phyloP scores from a whole-genome alignment of 352 stramenopile species.

The Phytopythium oedochilum region DNA sequence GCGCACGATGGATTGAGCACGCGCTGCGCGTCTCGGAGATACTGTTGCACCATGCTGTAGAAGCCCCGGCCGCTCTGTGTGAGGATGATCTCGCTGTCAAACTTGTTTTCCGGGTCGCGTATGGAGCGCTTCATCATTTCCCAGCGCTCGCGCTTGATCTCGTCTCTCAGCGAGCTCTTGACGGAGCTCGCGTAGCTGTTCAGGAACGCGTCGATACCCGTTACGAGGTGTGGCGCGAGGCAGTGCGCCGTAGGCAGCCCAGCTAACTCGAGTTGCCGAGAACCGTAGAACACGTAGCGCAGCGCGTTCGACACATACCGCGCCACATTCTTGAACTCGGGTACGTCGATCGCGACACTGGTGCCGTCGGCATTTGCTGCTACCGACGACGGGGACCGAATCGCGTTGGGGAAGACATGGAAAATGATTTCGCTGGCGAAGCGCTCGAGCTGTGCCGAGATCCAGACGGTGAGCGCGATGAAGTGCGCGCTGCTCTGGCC shows the following conservation, averaged over 20 bases:
- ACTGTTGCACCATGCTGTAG: constrained; percentile 81
- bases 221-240: constrained; percentile 58
- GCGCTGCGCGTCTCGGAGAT: constrained; percentile 66
- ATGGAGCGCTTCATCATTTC: constrained; percentile 70
- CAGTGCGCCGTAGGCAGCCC: constrained; percentile 72
- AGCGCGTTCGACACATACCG: constrained; percentile 74
- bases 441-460: constrained; percentile 68
- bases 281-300: constrained; percentile 80
- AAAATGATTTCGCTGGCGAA: constrained; percentile 71
- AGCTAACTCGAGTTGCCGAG: constrained; percentile 69
- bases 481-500: constrained; percentile 74
- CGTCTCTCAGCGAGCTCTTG: constrained; percentile 57
- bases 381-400: constrained; percentile 2
- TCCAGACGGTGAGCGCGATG: constrained; percentile 76
- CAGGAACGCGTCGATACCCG: constrained; percentile 54
- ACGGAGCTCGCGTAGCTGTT: constrained; percentile 63
- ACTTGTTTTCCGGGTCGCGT: constrained; percentile 59
- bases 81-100: constrained; percentile 72
- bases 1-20: constrained; percentile 79
- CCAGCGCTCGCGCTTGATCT: constrained; percentile 84
- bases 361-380: constrained; percentile 4
- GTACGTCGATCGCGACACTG: constrained; percentile 54
- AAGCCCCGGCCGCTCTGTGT: constrained; percentile 74
- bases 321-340: constrained; percentile 72
- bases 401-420: constrained; percentile 66